Percentiles rank a stretch among this genome's conserved stretches.
phyloP scores from a whole-genome alignment of 306 rosid genomes.

The Comarum palustre region DNA sequence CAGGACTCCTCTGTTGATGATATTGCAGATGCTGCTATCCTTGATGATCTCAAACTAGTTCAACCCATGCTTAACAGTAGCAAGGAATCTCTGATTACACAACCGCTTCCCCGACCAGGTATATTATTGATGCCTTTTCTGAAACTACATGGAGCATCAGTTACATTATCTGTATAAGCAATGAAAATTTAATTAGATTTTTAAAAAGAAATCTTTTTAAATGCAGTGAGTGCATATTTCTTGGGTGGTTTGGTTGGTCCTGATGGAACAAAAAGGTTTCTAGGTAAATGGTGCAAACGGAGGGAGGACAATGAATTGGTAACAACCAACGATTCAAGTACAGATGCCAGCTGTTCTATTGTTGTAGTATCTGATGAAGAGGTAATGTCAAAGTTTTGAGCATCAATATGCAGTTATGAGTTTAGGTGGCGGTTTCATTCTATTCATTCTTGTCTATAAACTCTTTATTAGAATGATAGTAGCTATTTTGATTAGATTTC shows the following conservation, averaged over 20 bases:
- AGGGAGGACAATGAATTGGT: slow-evolving; percentile 34
- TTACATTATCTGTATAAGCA: background rate
- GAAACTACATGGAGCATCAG: background rate
- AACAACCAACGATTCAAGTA: slow-evolving; percentile 31
- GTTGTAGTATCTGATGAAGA: slow-evolving; percentile 80
- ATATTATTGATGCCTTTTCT: background rate
- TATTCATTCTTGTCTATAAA: slow-evolving; percentile 13
- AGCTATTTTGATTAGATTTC: background rate
- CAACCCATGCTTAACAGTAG: background rate
- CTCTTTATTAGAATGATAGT: slow-evolving; percentile 2
- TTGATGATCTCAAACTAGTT: background rate
- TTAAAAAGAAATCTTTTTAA: slow-evolving; percentile 2
- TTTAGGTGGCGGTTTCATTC: slow-evolving; percentile 9
- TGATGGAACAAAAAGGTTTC: slow-evolving; percentile 66
- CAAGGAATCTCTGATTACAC: background rate
- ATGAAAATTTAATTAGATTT: background rate
- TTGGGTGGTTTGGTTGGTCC: slow-evolving; percentile 88
- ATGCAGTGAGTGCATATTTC: slow-evolving; percentile 54
- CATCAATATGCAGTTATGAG: slow-evolving; percentile 49
- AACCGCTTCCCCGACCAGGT: background rate
- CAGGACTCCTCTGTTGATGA: background rate
- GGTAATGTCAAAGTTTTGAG: slow-evolving; percentile 86
- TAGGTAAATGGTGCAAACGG: slow-evolving; percentile 96
- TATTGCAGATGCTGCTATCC: background rate
- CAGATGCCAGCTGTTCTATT: slow-evolving; percentile 50